These are phyloP conservation scores for Pueraria montana DNA, from an alignment of 306 rosid genomes.

Conservation along the genomic window DNA sequence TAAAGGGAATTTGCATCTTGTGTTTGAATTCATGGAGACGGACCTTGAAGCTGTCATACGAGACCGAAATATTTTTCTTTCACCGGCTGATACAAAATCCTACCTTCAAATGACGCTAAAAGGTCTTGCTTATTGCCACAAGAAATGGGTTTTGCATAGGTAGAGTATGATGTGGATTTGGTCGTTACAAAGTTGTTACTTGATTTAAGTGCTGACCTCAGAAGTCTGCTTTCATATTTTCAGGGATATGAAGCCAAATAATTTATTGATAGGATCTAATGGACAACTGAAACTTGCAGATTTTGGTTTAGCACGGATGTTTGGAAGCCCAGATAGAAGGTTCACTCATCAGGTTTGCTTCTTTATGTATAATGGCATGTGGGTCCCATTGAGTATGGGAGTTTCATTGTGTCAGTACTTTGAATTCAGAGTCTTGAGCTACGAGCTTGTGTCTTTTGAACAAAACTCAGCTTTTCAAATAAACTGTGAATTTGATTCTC, in stretches of 20 bases:
- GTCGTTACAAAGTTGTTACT: not conserved
- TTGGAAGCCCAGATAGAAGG: conserved; percentile 97
- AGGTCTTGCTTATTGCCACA: conserved; percentile 94
- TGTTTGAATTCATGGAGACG: conserved; percentile 94
- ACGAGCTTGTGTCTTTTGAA: conserved; percentile 23
- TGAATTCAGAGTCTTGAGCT: conserved; percentile 32
- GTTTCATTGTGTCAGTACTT: conserved; percentile 1
- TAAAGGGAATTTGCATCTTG: conserved; percentile 91
- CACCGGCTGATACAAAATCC: conserved; percentile 87
- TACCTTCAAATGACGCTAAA: conserved; percentile 91
- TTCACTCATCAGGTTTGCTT: conserved; percentile 93
- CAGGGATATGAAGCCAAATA: conserved; percentile 99
- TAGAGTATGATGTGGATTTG: conserved; percentile 40
- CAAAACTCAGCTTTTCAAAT: not conserved
- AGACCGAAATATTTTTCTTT: conserved; percentile 83
- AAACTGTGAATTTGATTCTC: not conserved
- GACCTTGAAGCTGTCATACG: conserved; percentile 98
- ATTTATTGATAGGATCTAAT: conserved; percentile 90
- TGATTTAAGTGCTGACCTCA: conserved; percentile 46
- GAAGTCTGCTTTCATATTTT: conserved; percentile 41
- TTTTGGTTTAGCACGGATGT: conserved; percentile 96
- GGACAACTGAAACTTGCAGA: conserved; percentile 99
- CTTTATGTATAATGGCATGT: conserved; percentile 36
- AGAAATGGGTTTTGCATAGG: conserved; percentile 99
- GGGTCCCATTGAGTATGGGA: not conserved